These are phyloP conservation scores for Vaccinium vitisidaea DNA, from an alignment of 148 eudicot species.

Conservation along the genomic window DNA sequence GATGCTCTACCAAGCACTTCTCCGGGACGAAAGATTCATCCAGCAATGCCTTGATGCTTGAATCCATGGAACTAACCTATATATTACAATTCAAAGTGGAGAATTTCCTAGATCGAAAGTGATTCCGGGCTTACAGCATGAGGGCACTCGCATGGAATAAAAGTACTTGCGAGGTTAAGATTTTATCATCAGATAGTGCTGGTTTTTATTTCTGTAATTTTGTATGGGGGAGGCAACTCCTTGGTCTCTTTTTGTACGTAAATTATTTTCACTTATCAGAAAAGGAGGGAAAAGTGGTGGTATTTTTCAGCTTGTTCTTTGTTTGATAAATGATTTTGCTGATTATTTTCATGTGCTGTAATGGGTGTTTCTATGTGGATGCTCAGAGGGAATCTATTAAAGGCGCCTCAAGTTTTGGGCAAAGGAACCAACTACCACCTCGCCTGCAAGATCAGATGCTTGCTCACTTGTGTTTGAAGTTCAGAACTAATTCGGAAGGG, in stretches of 20 bases:
- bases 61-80: neutral
- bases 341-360: constrained; percentile 7
- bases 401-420: constrained; percentile 78
- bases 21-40: neutral
- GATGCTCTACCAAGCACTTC: neutral
- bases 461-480: constrained; percentile 71
- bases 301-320: neutral
- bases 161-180: neutral
- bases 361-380: neutral
- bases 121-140: neutral
- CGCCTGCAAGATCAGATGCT: constrained; percentile 86
- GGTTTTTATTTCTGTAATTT: neutral
- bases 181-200: neutral
- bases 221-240: neutral
- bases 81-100: neutral
- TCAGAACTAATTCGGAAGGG: constrained; percentile 83
- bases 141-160: neutral
- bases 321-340: neutral
- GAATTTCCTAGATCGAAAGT: neutral
- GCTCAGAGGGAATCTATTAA: constrained; percentile 72
- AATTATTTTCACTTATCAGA: neutral
- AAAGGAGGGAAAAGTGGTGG: neutral
- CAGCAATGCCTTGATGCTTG: neutral
- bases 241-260: neutral
- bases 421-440: constrained; percentile 62